A percentile compares a stretch with the other conserved stretches of the same genome.
Conservation (phyloP, 1,284 basidiomycete species). For the Ustilago tritici region DNA sequence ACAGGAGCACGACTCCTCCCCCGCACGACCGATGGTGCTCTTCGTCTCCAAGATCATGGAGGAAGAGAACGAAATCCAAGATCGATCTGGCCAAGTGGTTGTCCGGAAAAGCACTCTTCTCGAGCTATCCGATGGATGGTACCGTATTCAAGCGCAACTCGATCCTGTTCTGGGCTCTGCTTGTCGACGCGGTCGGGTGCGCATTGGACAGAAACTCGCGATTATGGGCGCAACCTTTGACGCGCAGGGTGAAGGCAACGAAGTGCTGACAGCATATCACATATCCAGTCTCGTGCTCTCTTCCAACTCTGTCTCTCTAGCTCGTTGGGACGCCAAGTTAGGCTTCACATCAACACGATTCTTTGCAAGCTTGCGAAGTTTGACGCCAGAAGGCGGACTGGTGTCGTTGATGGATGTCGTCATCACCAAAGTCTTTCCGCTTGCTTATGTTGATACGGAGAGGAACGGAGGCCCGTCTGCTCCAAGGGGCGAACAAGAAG, state of each 20-base stretch:
- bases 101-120: slow-evolving; percentile 69
- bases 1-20: slow-evolving; percentile 80
- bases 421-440: slow-evolving; percentile 75
- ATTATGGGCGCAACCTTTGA: slow-evolving; percentile 78
- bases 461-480: slow-evolving; percentile 52
- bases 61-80: slow-evolving; percentile 36
- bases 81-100: slow-evolving; percentile 12
- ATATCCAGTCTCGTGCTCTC: slow-evolving; percentile 77
- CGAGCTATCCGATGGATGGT: slow-evolving; percentile 97
- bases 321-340: slow-evolving; percentile 86
- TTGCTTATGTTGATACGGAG: slow-evolving; percentile 69
- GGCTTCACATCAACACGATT: slow-evolving; percentile 79
- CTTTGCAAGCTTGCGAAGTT: slow-evolving; percentile 81
- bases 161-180: slow-evolving; percentile 82
- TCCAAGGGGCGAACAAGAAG: slow-evolving; percentile 74
- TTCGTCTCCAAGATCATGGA: slow-evolving; percentile 80
- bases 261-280: slow-evolving; percentile 84
- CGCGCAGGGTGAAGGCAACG: slow-evolving; percentile 76
- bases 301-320: slow-evolving; percentile 87
- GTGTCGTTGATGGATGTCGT: slow-evolving; percentile 82
- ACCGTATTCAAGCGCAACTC: slow-evolving; percentile 80
- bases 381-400: slow-evolving; percentile 84
- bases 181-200: slow-evolving; percentile 76
- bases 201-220: slow-evolving; percentile 84
- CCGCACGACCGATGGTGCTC: slow-evolving; percentile 82